phyloP scores from a whole-genome alignment of 106 monocot genomes.

The Phalaenopsis equestris region DNA sequence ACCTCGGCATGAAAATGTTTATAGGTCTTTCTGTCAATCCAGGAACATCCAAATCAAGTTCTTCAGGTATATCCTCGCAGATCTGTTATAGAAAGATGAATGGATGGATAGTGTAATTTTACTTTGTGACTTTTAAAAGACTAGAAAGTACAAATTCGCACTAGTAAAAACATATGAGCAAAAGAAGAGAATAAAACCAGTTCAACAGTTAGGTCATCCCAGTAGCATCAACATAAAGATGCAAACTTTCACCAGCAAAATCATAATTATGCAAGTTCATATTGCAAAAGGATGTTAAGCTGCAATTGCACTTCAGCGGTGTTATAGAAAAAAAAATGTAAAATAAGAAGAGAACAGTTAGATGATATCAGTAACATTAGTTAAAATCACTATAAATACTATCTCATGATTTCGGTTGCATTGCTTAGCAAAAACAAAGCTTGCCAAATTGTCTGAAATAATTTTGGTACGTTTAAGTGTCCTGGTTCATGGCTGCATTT shows the following conservation, averaged over 20 bases:
- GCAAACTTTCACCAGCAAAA: too few relatives aligned
- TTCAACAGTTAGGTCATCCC: background rate
- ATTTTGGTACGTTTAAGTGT: background rate
- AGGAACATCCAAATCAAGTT: slow-evolving; percentile 89
- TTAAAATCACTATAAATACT: background rate
- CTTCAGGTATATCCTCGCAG: slow-evolving; percentile 87
- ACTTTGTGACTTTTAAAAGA: background rate
- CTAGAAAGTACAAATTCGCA: background rate
- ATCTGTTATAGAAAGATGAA: slow-evolving; percentile 38
- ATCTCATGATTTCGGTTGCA: background rate
- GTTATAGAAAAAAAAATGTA: background rate
- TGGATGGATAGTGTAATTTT: background rate
- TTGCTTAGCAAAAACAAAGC: background rate
- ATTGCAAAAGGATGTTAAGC: background rate
- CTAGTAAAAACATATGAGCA: background rate
- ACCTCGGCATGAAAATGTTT: slow-evolving; percentile 88
- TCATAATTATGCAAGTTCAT: background rate
- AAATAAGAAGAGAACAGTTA: background rate
- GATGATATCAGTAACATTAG: background rate
- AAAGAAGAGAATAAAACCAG: background rate
- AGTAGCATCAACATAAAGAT: background rate
- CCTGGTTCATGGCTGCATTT: background rate
- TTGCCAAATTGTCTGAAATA: background rate
- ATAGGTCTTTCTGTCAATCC: slow-evolving; percentile 84
- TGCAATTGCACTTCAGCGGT: background rate